Percentiles rank a stretch among this genome's conserved stretches.
phyloP scores from a whole-genome alignment of 352 stramenopile species.

The Phytophthora cajani region DNA sequence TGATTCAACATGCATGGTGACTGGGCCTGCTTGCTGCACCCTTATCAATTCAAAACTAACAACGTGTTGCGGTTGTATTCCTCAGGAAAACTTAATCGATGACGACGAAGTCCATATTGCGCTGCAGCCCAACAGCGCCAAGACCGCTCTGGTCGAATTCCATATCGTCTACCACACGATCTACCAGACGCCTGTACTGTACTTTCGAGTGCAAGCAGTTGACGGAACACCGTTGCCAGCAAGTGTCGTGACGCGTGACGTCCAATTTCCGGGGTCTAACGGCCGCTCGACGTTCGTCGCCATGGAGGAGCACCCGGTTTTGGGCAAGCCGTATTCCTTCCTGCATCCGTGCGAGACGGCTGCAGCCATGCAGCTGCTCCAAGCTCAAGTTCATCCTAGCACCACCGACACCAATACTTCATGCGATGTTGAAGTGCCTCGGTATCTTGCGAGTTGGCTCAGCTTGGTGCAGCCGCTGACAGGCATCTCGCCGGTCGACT shows the following conservation, averaged over 20 bases:
- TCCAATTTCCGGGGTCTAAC: conserved; percentile 50
- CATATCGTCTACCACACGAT: conserved; percentile 85
- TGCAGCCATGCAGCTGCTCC: conserved; percentile 67
- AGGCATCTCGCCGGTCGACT: conserved; percentile 51
- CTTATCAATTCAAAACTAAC: neutral
- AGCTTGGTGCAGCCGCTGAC: conserved; percentile 79
- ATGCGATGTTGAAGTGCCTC: conserved; percentile 11
- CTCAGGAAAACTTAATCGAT: conserved; percentile 9
- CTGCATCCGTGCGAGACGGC: conserved; percentile 84
- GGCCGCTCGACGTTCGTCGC: conserved; percentile 43
- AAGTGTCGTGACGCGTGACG: conserved; percentile 22
- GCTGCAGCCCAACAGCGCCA: conserved; percentile 2
- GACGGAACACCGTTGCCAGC: conserved; percentile 47
- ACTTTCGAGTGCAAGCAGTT: conserved; percentile 54
- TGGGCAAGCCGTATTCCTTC: conserved; percentile 73
- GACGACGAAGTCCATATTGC: conserved; percentile 10
- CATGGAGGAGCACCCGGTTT: conserved; percentile 76
- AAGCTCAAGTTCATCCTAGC: conserved; percentile 26
- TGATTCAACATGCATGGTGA: neutral
- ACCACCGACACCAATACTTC: neutral
- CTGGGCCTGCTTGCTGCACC: neutral
- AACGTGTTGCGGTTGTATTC: neutral
- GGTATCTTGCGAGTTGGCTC: conserved; percentile 75
- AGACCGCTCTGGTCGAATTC: conserved; percentile 69
- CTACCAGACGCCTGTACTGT: conserved; percentile 80